phyloP scores from a whole-genome alignment of 2,329 filamentous ascomycete genomes.

The Fusarium verrucosum region DNA sequence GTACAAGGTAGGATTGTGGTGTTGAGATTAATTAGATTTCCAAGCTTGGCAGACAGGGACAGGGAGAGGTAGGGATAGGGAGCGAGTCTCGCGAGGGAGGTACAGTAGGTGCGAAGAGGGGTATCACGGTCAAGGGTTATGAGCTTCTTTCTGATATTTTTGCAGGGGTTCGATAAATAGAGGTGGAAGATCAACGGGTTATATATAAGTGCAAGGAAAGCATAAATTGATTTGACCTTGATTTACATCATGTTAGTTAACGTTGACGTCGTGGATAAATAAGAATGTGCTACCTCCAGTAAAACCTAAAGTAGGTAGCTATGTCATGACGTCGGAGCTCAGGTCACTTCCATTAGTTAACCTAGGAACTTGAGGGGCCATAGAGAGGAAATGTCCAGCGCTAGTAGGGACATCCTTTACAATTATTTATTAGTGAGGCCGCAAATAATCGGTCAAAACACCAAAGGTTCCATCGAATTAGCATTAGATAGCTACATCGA shows the following conservation, averaged over 20 bases:
- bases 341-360: background rate
- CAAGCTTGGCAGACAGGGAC: constrained; percentile 33
- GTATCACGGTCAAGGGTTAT: constrained; percentile 34
- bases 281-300: background rate
- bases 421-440: background rate
- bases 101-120: constrained; percentile 29
- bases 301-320: background rate
- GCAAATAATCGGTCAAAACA: background rate
- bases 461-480: background rate
- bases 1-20: constrained; percentile 7
- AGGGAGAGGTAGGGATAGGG: constrained; percentile 16
- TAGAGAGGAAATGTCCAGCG: constrained; percentile 12
- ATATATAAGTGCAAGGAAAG: constrained; percentile 3
- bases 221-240: background rate
- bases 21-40: background rate
- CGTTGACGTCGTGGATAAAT: constrained; percentile 34
- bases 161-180: constrained; percentile 4
- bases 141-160: constrained; percentile 25
- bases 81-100: too few relatives aligned
- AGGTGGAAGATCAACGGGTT: constrained; percentile 1
- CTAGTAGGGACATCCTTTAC: background rate
- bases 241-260: background rate
- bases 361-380: background rate
- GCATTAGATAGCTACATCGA: background rate
- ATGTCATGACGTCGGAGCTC: constrained; percentile 33